phyloP scores from a whole-genome alignment of 306 rosid genomes.

The Mimosa bimucronata region DNA sequence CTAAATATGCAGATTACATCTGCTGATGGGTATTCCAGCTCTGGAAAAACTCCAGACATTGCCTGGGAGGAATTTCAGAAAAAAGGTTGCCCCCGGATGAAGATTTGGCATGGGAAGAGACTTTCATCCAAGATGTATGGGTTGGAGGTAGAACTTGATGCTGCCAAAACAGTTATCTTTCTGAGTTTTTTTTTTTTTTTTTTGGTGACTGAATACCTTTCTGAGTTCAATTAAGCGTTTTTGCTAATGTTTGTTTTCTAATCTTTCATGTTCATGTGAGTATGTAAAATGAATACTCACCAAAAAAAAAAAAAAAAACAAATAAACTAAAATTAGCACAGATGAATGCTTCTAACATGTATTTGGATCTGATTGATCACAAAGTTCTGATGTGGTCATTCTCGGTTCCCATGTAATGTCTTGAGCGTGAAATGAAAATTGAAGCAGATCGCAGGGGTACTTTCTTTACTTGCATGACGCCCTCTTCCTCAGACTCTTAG shows the following conservation, averaged over 20 bases:
- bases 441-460: background rate
- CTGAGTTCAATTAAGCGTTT: conserved; percentile 18
- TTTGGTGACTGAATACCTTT: too few species aligned
- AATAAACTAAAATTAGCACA: background rate
- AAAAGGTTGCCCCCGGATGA: conserved; percentile 56
- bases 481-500: conserved; percentile 7
- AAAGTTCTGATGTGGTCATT: conserved; percentile 6
- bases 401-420: background rate
- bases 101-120: conserved; percentile 85
- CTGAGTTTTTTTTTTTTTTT: too few species aligned
- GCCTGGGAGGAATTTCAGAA: conserved; percentile 83
- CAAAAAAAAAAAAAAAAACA: background rate
- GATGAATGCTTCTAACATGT: conserved; percentile 12
- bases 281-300: background rate
- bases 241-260: conserved; percentile 7
- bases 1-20: conserved; percentile 57
- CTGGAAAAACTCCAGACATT: conserved; percentile 88
- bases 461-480: background rate
- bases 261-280: background rate
- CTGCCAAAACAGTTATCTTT: conserved; percentile 7
- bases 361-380: background rate
- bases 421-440: background rate
- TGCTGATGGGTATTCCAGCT: conserved; percentile 67
- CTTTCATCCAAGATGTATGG: conserved; percentile 80
- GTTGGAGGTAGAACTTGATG: conserved; percentile 68